Percentiles rank a stretch among this genome's conserved stretches.
Evolutionary conservation across 768 basidiomycete species (phyloP).

Genomic region (Mycena leptocephala): DNA sequence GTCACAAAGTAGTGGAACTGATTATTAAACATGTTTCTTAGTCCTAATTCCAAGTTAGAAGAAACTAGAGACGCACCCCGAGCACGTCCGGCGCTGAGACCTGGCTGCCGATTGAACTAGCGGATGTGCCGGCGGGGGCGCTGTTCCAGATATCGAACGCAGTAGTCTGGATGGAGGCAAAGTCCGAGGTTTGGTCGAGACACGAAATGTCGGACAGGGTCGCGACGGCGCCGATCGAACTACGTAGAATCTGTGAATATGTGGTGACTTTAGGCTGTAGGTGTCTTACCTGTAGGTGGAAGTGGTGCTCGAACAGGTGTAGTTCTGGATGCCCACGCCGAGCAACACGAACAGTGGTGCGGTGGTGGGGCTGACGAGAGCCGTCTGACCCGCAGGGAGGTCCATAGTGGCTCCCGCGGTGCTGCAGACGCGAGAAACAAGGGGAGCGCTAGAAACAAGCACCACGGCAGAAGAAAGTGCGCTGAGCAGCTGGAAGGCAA

Average conservation of each 20-base stretch:
- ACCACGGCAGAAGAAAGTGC: no score
- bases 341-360: conserved; percentile 58
- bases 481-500: no score
- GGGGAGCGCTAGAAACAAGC: no score
- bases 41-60: conserved; percentile 21
- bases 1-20: conserved; percentile 59
- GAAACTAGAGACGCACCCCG: not conserved
- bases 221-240: conserved; percentile 63
- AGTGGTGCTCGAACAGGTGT: conserved; percentile 52
- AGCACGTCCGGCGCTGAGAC: not conserved
- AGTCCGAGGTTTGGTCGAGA: conserved; percentile 35
- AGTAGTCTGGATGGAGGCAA: conserved; percentile 15
- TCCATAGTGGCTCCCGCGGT: conserved; percentile 25
- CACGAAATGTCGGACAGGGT: conserved; percentile 73
- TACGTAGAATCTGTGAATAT: conserved; percentile 34
- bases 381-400: conserved; percentile 45
- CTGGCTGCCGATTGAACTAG: not conserved
- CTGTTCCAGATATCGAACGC: conserved; percentile 49
- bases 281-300: conserved; percentile 52
- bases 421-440: not conserved
- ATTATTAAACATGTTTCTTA: not conserved
- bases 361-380: conserved; percentile 54
- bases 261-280: not conserved
- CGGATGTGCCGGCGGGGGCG: conserved; percentile 24
- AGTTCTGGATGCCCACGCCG: conserved; percentile 61